A percentile compares a stretch with the other conserved stretches of the same genome.
Conservation (phyloP, 192 early-diverging fungal genomes). For the Rhizophagus prolifer region DNA sequence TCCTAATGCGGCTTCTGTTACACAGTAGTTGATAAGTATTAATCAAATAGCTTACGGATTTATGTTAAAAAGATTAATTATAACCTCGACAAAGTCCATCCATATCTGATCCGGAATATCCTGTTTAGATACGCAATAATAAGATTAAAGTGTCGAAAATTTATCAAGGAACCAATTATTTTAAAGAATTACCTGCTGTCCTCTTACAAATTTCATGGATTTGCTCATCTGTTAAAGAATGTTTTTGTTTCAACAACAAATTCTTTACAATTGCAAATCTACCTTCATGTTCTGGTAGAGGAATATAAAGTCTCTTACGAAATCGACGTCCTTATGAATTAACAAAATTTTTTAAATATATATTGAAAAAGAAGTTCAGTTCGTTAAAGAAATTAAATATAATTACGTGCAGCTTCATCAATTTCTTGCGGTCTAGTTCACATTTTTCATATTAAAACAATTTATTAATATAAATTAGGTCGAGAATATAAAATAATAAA, state of each 20-base stretch:
- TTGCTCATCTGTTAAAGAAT: conserved; percentile 59
- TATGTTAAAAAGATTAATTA: neutral
- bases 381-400: neutral
- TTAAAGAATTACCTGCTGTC: conserved; percentile 44
- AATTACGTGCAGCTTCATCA: conserved; percentile 81
- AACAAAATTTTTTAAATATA: neutral
- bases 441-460: neutral
- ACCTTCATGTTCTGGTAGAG: conserved; percentile 75
- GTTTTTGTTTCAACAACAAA: conserved; percentile 56
- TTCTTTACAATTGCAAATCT: conserved; percentile 63
- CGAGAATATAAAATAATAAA: no score
- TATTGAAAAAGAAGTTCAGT: neutral
- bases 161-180: neutral
- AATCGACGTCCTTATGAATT: conserved; percentile 53
- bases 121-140: conserved; percentile 21
- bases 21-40: neutral
- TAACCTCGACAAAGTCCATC: conserved; percentile 72
- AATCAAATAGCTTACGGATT: no score
- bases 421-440: conserved; percentile 76
- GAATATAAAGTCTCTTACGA: conserved; percentile 76
- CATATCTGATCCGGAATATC: conserved; percentile 88
- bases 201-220: conserved; percentile 58
- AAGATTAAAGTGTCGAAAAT: neutral
- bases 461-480: neutral
- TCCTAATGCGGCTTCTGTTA: conserved; percentile 64